Evolutionary conservation across 495 filamentous ascomycete species (phyloP).

Genomic region (Apodospora peruviana): DNA sequence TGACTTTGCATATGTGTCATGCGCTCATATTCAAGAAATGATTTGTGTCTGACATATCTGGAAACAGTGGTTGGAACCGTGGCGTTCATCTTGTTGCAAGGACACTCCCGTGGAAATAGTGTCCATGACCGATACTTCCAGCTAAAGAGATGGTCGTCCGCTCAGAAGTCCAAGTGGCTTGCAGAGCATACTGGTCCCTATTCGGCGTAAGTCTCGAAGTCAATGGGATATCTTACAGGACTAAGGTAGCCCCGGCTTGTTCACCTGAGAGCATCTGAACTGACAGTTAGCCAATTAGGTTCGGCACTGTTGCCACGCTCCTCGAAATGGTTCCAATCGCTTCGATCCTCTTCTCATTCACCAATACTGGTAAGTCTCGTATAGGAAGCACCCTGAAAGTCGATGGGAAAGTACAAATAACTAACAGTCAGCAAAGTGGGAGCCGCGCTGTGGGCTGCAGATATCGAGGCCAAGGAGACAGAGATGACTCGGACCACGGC

Average conservation of each 20-base stretch:
- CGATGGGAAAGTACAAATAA: neutral
- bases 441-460: slow-evolving; percentile 89
- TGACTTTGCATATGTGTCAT: neutral
- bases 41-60: slow-evolving; percentile 1
- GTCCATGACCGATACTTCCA: slow-evolving; percentile 66
- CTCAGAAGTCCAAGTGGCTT: slow-evolving; percentile 59
- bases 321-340: slow-evolving; percentile 81
- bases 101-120: slow-evolving; percentile 29
- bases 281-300: slow-evolving; percentile 48
- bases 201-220: slow-evolving; percentile 67
- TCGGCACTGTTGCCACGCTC: slow-evolving; percentile 68
- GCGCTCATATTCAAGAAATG: neutral
- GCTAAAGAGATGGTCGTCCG: slow-evolving; percentile 70
- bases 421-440: slow-evolving; percentile 49
- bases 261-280: neutral
- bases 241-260: neutral
- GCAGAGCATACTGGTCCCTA: slow-evolving; percentile 60
- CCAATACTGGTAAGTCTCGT: slow-evolving; percentile 60
- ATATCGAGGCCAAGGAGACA: slow-evolving; percentile 65
- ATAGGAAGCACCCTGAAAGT: neutral
- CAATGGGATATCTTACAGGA: too few species aligned
- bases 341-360: slow-evolving; percentile 83
- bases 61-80: slow-evolving; percentile 67
- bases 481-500: slow-evolving; percentile 45
- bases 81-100: slow-evolving; percentile 73